A percentile compares a stretch with the other conserved stretches of the same genome.
Conservation (phyloP, 768 basidiomycete species). For the Amanita subjunquillea region DNA sequence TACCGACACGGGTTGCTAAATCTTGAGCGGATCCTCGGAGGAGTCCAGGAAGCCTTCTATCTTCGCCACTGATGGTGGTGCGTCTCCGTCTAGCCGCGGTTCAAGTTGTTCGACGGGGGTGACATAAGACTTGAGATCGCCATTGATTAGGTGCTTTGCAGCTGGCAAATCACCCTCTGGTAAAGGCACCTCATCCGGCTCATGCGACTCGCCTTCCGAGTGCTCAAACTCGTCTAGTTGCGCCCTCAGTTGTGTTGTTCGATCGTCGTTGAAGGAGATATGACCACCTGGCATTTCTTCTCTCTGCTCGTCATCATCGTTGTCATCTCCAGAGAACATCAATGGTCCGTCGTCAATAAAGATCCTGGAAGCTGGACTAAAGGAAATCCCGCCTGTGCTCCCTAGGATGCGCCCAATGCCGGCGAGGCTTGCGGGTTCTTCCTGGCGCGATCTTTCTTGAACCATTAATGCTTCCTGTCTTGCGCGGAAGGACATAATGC, state of each 20-base stretch:
- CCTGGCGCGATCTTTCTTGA: constrained; percentile 21
- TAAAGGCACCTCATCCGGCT: constrained; percentile 11
- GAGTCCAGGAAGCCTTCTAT: constrained; percentile 57
- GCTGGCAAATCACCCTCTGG: constrained; percentile 36
- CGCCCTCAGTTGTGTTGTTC: constrained; percentile 45
- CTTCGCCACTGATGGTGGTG: constrained; percentile 39
- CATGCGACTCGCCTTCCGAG: constrained; percentile 20
- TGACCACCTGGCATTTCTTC: constrained; percentile 22
- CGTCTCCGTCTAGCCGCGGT: constrained; percentile 42
- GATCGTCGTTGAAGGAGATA: constrained; percentile 45
- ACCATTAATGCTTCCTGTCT: constrained; percentile 49
- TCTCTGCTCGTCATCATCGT: constrained; percentile 48
- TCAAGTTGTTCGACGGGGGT: constrained; percentile 38
- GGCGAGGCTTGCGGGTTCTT: constrained; percentile 24
- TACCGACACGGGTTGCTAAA: constrained; percentile 1
- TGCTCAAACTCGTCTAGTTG: constrained; percentile 57
- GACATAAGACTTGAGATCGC: constrained; percentile 23
- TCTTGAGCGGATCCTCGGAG: constrained; percentile 47
- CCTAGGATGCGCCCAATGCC: constrained; percentile 48
- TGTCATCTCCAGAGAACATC: constrained; percentile 60
- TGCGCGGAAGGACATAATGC: constrained; percentile 53
- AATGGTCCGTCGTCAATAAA: constrained; percentile 37
- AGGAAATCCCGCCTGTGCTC: constrained; percentile 55
- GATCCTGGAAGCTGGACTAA: constrained; percentile 43
- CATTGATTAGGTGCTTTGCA: constrained; percentile 35